Percentiles rank a stretch among this genome's conserved stretches.
These are phyloP conservation scores for Blastomyces silverae DNA, from an alignment of 2,329 filamentous ascomycete species.

Conservation along the genomic window DNA sequence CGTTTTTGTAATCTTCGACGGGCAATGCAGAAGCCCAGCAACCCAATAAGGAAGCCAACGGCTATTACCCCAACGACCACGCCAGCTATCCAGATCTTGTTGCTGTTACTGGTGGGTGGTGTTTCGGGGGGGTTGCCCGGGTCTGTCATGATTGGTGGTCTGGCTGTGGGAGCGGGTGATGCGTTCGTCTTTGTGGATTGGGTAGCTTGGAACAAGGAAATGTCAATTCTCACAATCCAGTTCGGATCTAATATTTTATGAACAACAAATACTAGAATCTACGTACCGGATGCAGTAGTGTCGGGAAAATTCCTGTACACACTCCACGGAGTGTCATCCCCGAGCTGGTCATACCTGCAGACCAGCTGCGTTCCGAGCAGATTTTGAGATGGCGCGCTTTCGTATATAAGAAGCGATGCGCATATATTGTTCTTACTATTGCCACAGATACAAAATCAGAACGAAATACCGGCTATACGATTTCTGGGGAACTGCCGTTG, in stretches of 20 bases:
- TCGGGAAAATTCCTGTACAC: constrained; percentile 5
- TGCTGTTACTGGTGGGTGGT: background rate
- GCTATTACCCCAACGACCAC: constrained; percentile 4
- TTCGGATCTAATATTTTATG: background rate
- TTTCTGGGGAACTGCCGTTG: background rate
- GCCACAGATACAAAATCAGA: background rate
- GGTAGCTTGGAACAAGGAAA: constrained; percentile 6
- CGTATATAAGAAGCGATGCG: constrained; percentile 6
- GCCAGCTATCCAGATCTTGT: constrained; percentile 8
- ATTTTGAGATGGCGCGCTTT: constrained; percentile 9
- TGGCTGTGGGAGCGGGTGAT: constrained; percentile 1
- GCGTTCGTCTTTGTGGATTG: constrained; percentile 1
- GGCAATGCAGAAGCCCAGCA: constrained; percentile 7
- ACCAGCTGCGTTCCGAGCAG: constrained; percentile 9
- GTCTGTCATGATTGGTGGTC: background rate
- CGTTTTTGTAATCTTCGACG: constrained; percentile 1
- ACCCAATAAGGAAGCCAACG: background rate
- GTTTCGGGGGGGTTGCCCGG: background rate
- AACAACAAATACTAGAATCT: background rate
- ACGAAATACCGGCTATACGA: background rate
- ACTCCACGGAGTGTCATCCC: background rate
- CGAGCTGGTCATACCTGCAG: constrained; percentile 2
- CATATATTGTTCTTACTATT: constrained; percentile 7
- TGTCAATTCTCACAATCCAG: background rate
- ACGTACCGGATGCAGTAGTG: constrained; percentile 7